These are phyloP conservation scores for Trametopsis cervina DNA, from an alignment of 768 basidiomycete genomes.

Conservation along the genomic window DNA sequence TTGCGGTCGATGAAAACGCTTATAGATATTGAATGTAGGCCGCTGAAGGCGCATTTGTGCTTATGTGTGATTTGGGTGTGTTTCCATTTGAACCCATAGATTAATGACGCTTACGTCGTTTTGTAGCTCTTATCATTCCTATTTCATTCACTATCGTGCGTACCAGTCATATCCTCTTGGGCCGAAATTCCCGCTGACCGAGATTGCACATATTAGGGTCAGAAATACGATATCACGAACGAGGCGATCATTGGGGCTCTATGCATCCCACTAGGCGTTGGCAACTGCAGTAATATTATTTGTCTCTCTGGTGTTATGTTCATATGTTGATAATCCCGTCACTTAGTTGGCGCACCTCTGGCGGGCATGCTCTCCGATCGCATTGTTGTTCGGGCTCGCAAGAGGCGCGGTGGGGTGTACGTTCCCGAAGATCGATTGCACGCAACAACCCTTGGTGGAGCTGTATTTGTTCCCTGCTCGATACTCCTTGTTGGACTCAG, in stretches of 20 bases:
- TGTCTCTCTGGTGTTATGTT: neutral
- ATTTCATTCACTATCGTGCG: constrained; percentile 62
- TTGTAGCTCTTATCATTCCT: constrained; percentile 43
- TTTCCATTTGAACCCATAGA: constrained; percentile 7
- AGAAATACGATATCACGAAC: constrained; percentile 46
- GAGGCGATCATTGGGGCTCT: constrained; percentile 52
- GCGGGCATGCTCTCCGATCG: constrained; percentile 54
- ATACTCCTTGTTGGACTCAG: constrained; percentile 41
- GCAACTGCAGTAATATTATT: constrained; percentile 45
- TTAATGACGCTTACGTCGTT: neutral
- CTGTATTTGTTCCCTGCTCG: constrained; percentile 46
- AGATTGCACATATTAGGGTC: constrained; percentile 34
- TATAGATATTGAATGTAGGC: constrained; percentile 34
- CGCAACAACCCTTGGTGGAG: constrained; percentile 39
- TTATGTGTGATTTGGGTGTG: constrained; percentile 29
- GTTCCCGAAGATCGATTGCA: constrained; percentile 65
- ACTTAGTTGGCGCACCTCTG: constrained; percentile 50
- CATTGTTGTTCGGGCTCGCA: constrained; percentile 40
- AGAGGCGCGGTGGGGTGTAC: constrained; percentile 47
- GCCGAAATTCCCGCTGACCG: neutral
- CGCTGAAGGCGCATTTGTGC: constrained; percentile 28
- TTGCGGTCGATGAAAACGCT: neutral
- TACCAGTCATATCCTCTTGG: neutral
- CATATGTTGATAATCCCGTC: neutral
- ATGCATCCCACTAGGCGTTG: constrained; percentile 54